phyloP scores from a whole-genome alignment of 106 monocot species.

The Cymbidium sinense region DNA sequence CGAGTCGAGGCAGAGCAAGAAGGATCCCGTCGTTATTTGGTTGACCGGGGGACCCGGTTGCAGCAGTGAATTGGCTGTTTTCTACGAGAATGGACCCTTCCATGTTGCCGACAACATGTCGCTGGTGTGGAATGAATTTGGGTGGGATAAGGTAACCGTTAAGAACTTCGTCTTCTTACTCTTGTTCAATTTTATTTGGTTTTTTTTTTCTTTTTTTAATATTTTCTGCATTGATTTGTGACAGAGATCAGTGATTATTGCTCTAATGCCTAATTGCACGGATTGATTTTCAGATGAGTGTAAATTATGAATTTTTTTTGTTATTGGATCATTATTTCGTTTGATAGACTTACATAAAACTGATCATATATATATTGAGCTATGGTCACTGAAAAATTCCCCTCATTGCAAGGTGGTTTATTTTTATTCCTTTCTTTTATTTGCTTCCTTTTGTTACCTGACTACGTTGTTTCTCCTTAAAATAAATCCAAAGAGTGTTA shows the following conservation, averaged over 20 bases:
- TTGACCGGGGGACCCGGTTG: constrained; percentile 89
- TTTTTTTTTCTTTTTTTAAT: neutral
- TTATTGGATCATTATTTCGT: neutral
- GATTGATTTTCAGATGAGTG: neutral
- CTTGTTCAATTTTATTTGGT: too few species aligned
- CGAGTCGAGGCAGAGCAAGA: constrained; percentile 62
- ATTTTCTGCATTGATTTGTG: neutral
- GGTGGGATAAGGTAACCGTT: constrained; percentile 66
- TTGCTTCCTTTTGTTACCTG: too few species aligned
- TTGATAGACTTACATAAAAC: too few species aligned
- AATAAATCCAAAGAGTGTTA: too few species aligned
- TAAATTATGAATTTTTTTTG: neutral
- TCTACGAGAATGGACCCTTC: constrained; percentile 92
- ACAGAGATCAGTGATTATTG: too few species aligned
- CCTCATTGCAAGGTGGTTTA: too few species aligned
- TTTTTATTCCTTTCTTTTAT: too few species aligned
- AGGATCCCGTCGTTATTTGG: constrained; percentile 87
- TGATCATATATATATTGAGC: too few species aligned
- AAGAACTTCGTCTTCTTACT: neutral
- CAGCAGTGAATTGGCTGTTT: constrained; percentile 79
- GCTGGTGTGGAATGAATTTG: constrained; percentile 61
- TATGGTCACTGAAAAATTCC: too few species aligned
- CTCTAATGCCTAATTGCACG: too few species aligned
- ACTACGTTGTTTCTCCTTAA: too few species aligned
- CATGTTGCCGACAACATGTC: constrained; percentile 56